Conservation (phyloP, 139 green algal genomes). For the Chlamydomonas incerta region DNA sequence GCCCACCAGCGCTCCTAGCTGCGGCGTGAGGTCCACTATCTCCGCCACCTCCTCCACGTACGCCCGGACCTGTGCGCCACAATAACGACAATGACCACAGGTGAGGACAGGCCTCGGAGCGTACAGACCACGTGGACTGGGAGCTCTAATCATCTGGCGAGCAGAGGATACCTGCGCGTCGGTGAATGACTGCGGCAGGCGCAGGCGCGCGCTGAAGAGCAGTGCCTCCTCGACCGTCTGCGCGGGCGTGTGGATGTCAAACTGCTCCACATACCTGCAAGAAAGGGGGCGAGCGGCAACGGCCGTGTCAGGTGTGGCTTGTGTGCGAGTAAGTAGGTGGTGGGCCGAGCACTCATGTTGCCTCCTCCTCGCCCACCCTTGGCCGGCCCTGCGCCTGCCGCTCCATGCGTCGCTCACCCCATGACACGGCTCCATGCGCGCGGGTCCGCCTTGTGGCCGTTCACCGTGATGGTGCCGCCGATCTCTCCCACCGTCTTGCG, state of each 20-base stretch:
- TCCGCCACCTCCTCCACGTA: constrained; percentile 82
- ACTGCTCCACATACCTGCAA: constrained; percentile 48
- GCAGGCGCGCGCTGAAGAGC: constrained; percentile 71
- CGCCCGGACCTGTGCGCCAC: neutral
- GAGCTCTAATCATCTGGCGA: too few relatives aligned
- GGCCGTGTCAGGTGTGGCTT: too few relatives aligned
- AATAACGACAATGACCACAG: too few relatives aligned
- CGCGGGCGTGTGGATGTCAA: constrained; percentile 56
- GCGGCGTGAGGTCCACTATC: constrained; percentile 79
- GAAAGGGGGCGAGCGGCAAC: too few relatives aligned
- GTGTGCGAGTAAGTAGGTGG: too few relatives aligned
- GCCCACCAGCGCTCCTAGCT: constrained; percentile 56
- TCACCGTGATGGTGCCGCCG: constrained; percentile 71
- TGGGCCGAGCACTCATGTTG: too few relatives aligned
- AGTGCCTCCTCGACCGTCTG: constrained; percentile 81
- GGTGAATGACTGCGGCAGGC: constrained; percentile 37
- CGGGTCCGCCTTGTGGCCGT: constrained; percentile 72
- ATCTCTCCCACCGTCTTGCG: constrained; percentile 80
- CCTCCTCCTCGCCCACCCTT: too few relatives aligned
- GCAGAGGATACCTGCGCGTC: constrained; percentile 10
- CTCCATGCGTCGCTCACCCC: constrained; percentile 51
- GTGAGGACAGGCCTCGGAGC: too few relatives aligned
- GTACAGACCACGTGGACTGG: too few relatives aligned
- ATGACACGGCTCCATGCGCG: constrained; percentile 71
- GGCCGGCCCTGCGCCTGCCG: neutral